Evolutionary conservation across 768 basidiomycete species (phyloP).

Genomic region (Boletus pseudo-olivaceus): DNA sequence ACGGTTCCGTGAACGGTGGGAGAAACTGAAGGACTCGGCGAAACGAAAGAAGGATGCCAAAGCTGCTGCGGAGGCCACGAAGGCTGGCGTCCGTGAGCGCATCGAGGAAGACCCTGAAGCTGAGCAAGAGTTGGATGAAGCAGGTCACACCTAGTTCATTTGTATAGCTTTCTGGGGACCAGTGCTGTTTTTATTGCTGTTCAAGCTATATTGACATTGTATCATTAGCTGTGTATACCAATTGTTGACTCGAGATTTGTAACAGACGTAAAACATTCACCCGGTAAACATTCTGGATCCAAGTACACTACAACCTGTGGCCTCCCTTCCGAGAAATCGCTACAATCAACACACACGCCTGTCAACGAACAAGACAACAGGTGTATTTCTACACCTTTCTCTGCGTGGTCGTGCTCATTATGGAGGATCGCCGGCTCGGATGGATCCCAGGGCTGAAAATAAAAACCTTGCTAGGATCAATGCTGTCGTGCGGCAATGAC

Average conservation of each 20-base stretch:
- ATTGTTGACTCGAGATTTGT: background rate
- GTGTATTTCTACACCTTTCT: too few relatives aligned
- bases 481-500: background rate
- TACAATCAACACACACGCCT: background rate
- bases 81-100: conserved; percentile 51
- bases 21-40: conserved; percentile 84
- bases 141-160: background rate
- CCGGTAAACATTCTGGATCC: too few relatives aligned
- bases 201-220: conserved; percentile 10
- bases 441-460: background rate
- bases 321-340: background rate
- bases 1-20: conserved; percentile 84
- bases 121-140: conserved; percentile 56
- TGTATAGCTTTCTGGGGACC: background rate
- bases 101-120: conserved; percentile 66
- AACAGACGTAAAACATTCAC: background rate
- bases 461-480: background rate
- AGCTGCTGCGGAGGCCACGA: conserved; percentile 45
- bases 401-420: background rate
- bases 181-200: conserved; percentile 4
- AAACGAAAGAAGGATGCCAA: conserved; percentile 81
- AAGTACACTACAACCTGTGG: too few relatives aligned
- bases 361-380: background rate
- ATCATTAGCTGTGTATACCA: conserved; percentile 12
- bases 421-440: background rate